Percentiles rank a stretch among this genome's conserved stretches.
phyloP scores from a whole-genome alignment of 345 rosid species.

The Rhizophora mangle region DNA sequence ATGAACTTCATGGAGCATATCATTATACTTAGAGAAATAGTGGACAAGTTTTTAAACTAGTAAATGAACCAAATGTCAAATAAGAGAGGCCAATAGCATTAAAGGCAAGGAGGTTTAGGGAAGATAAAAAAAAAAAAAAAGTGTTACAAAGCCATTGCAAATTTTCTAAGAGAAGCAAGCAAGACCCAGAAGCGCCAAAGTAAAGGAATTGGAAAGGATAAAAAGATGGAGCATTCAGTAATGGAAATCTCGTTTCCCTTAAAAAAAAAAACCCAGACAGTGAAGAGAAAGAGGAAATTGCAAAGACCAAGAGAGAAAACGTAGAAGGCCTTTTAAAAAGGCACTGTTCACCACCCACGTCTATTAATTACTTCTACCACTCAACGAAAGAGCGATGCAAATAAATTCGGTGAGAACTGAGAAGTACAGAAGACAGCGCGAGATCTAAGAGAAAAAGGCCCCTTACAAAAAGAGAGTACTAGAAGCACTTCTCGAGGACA shows the following conservation, averaged over 20 bases:
- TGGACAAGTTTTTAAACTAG: no score
- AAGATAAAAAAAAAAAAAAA: no score
- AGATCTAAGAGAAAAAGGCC: background rate
- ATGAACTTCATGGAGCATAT: no score
- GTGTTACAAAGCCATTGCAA: no score
- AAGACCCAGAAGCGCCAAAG: no score
- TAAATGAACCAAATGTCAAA: no score
- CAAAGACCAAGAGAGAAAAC: background rate
- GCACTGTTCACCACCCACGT: background rate
- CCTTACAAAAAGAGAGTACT: background rate
- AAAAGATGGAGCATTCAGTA: no score
- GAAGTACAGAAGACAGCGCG: background rate
- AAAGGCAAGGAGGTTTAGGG: no score
- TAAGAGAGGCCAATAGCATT: no score
- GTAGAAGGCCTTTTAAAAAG: background rate
- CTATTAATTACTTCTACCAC: background rate
- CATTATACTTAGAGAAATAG: no score
- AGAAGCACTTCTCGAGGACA: conserved; percentile 2
- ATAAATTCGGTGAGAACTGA: background rate
- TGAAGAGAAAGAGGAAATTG: background rate
- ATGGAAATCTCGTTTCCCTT: background rate
- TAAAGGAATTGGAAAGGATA: no score
- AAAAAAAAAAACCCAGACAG: background rate
- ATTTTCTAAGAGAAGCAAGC: no score
- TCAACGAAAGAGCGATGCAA: background rate